phyloP scores from a whole-genome alignment of 2,329 filamentous ascomycete genomes.

The Monosporascus sp. region DNA sequence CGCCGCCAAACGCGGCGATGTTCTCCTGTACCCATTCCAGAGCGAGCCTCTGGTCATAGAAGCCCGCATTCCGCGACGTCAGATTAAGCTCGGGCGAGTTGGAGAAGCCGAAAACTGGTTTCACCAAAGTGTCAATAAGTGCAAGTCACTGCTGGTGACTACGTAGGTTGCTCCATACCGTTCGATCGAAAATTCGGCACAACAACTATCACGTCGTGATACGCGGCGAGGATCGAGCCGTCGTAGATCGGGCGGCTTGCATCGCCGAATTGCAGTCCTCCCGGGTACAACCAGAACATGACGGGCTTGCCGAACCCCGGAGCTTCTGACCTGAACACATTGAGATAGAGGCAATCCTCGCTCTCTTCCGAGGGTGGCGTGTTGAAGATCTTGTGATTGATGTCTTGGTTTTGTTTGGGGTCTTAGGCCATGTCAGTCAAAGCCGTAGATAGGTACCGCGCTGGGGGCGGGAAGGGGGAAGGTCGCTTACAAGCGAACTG shows the following conservation, averaged over 20 bases:
- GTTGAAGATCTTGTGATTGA: background rate
- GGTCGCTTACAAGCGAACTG: background rate
- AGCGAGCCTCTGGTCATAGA: constrained; percentile 41
- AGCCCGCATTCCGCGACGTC: constrained; percentile 23
- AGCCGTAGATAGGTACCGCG: no score
- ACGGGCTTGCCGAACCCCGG: constrained; percentile 22
- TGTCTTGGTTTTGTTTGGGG: background rate
- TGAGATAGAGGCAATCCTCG: constrained; percentile 29
- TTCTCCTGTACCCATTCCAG: constrained; percentile 41
- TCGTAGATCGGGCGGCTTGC: constrained; percentile 19
- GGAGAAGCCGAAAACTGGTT: constrained; percentile 12
- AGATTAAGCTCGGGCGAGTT: constrained; percentile 3
- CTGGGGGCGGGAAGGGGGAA: no score
- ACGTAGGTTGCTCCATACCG: background rate
- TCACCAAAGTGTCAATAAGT: background rate
- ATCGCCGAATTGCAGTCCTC: constrained; percentile 21
- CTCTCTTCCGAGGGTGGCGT: constrained; percentile 1
- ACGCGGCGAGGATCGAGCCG: constrained; percentile 23
- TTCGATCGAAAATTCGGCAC: constrained; percentile 28
- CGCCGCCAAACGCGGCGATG: constrained; percentile 23
- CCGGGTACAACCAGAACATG: constrained; percentile 29
- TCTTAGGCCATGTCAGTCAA: background rate
- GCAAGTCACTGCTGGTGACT: background rate
- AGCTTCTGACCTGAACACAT: constrained; percentile 21
- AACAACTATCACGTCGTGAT: constrained; percentile 30